Evolutionary conservation across 192 early-diverging fungal genomes (phyloP), one percentile per base, ranked within the genome.

Genomic region (Phycomyces blakesleeanus): DNA sequence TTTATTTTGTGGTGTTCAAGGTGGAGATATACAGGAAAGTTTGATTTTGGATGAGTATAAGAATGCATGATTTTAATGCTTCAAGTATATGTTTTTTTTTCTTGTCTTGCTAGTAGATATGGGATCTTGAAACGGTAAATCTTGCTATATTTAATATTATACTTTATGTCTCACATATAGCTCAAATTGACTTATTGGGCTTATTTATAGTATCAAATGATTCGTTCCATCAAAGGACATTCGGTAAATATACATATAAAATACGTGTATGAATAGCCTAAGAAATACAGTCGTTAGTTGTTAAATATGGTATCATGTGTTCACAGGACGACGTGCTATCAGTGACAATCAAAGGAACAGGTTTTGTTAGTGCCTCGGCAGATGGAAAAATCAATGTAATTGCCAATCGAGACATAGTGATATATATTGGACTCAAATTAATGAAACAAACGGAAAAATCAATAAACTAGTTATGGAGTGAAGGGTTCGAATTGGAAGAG

Each of bases 1-100:
- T 49, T 69, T 91, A 57, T 87, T 88, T 47, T 85, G 83, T 63
- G 89, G 89, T 47, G 77, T 84, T 41, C 89, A 91, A 78, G 84
- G 78, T 52, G 89, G 89, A 58, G 72, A 71, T 39, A 80, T 91
- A 57, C 79, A 85, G 66, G 77, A 77, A 69, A 20, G 9, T 20
- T 27, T 34, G 2, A 2, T 34, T 34, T 34, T 34, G 2, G 2
- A 5, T 34, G 29, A 34, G 3, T 34, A 34, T 34, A 34, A 7
- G 7, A 34, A 34, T 34, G 29, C 29, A 34, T 34, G 2, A 34
- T 2, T 34, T 34, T 7, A 34, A 34, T n/a, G n/a, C 29, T 34
- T 34, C n/a, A n/a, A 34, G 2, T 34, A 5, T 51, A 37, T 22
- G n/a, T 5, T 10, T 50, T 50, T 50, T 16, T 50, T 50, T 10